Evolutionary conservation across 2,329 filamentous ascomycete genomes (phyloP).

Genomic region (Coniochaeta hoffmannii): DNA sequence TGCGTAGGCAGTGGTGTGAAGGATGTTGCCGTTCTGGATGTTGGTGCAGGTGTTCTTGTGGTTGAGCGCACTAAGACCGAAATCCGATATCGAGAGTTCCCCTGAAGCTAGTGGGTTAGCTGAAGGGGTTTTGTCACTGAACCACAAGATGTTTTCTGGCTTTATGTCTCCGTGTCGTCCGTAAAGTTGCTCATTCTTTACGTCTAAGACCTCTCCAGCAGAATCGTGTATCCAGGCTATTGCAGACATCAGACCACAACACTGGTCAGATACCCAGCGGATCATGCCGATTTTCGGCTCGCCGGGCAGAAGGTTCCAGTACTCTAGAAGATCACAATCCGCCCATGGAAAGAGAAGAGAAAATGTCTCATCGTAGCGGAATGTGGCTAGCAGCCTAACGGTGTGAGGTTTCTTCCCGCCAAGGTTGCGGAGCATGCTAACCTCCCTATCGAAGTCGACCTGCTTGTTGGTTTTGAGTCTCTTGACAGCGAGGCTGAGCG

Average conservation of each 20-base stretch:
- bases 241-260: background rate
- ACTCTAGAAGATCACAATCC: background rate
- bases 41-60: slow-evolving; percentile 3
- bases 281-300: background rate
- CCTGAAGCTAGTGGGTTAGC: background rate
- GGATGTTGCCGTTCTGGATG: background rate
- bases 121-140: background rate
- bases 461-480: too few relatives aligned
- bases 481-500: too few relatives aligned
- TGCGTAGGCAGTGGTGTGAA: slow-evolving; percentile 1
- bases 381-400: slow-evolving; percentile 1
- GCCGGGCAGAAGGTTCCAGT: background rate
- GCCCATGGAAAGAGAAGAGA: slow-evolving; percentile 3
- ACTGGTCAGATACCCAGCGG: background rate
- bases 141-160: background rate
- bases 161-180: background rate
- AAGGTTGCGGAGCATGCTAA: slow-evolving; percentile 1
- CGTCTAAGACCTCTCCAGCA: background rate
- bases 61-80: slow-evolving; percentile 5
- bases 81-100: background rate
- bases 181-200: background rate
- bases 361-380: background rate
- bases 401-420: slow-evolving; percentile 1
- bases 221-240: background rate
- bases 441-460: background rate